Evolutionary conservation across 805 yeast species (phyloP), one percentile per base, ranked within the genome.

Genomic region (Teunomyces atbi): DNA sequence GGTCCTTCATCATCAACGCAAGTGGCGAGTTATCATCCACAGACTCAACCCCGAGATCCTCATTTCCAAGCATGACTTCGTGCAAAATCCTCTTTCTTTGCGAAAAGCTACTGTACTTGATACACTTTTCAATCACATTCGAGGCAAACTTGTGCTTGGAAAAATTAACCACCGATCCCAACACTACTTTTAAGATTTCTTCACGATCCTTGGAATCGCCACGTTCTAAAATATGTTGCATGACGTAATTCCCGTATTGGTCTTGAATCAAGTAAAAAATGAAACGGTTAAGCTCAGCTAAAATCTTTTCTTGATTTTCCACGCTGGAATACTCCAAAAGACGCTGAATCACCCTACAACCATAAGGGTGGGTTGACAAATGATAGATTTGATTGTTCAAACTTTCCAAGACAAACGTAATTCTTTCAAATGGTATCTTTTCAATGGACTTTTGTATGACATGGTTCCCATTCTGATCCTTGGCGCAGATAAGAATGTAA

Each of bases 81-180:
- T 78, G 80, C 48, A 86, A 78, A 34, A 92, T 78, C 32, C 72
- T 61, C 49, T 71, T 66, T 51, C 90, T 77, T 64, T 90, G 95
- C 5, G 67, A 71, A 6, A 69, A 64, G 13, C 79, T 74, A 40
- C 96, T 95, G 64, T 76, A 79, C 46, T 87, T 76, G 47, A 94
- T 88, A 57, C 96, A 88, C 64, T 89, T 90, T 65, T 94, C 99
- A 54, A 94, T 96, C 26, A 95, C 99, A 65, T 94, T 94, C 0
- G 97, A 89, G 2, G 99, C 98, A 73, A 90, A 94, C 68, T 94
- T 94, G 71, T 94, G 99, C 59, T 89, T 86, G n/a, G 97, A 88
- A 48, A 90, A 85, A 44, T 79, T 82, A 27, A 94, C 88, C 41
- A 89, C 83, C 15, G 82, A 78, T 21, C 83, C 83, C 27, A 82